Evolutionary conservation across 2,329 filamentous ascomycete genomes (phyloP), one percentile per base, ranked within the genome.

Genomic region (Claviceps africana): DNA sequence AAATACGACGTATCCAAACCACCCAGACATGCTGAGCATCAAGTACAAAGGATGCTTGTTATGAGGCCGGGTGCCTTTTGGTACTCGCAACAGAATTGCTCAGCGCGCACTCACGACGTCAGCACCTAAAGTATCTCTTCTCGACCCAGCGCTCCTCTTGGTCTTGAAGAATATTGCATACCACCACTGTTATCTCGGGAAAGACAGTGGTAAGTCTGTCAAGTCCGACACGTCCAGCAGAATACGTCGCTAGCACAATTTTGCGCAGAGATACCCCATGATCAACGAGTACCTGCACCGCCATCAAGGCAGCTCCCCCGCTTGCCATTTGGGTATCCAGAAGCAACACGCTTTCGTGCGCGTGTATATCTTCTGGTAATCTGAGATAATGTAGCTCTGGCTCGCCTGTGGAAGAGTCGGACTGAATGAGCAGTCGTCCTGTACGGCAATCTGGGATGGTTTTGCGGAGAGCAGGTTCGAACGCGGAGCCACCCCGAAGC

Each of bases 271-370:
- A 72, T 7, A 97, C 90, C 11, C 93, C 93, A 63, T 97, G 90
- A 65, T 98, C 93, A 17, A 95, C 82, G 51, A 98, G 72, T n/a
- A 97, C 88, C 62, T 93, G 86, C 43, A 97, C 90, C 1, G 93
- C 89, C 93, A 98, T 98, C 53, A 98, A 72, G 1, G 80, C 81
- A 17, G 81, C 79, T 37, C 90, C 91, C 44, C 93, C 93, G 55
- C 85, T 90, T 28, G 88, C 88, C 86, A 97, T 96, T 65, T 98
- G 93, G 15, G 90, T 84, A 66, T 97, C 93, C 21, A 97, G 73
- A 8, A 98, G 73, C 55, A 98, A 73, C 19, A 98, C 88, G 48
- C 85, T 85, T 57, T 87, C 83, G 62, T 95, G 86, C 43, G 77
- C 67, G 54, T 78, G 71, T 52, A 97, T 86, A 55, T 88, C 78